Evolutionary conservation across 306 rosid genomes (phyloP).

Genomic region (peach (Prunus persica)): Prunus_persica_NCBIv2 NC_034010.1:23922501-23923000

Average conservation of each 20-base stretch:
- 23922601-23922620: constrained; percentile 37
- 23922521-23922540: not conserved
- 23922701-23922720: not conserved
- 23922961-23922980: constrained; percentile 70
- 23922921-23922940: constrained; percentile 59
- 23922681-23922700: not conserved
- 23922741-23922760: too few relatives aligned
- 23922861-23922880: constrained; percentile 30
- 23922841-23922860: too few relatives aligned
- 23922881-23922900: constrained; percentile 62
- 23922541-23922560: not conserved
- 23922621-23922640: constrained; percentile 56
- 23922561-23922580: constrained; percentile 53
- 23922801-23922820: not conserved
- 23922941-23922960: constrained; percentile 43
- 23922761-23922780: too few relatives aligned
- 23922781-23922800: not conserved
- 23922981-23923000: constrained; percentile 64
- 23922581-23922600: constrained; percentile 71
- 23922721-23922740: not conserved
- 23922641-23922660: constrained; percentile 19
- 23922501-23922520: not conserved
- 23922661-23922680: not conserved
- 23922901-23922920: constrained; percentile 66
- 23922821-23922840: too few relatives aligned